Evolutionary conservation across 23 red algal genomes (phyloP).

Genomic region (Cyanidioschyzon merolae): DNA sequence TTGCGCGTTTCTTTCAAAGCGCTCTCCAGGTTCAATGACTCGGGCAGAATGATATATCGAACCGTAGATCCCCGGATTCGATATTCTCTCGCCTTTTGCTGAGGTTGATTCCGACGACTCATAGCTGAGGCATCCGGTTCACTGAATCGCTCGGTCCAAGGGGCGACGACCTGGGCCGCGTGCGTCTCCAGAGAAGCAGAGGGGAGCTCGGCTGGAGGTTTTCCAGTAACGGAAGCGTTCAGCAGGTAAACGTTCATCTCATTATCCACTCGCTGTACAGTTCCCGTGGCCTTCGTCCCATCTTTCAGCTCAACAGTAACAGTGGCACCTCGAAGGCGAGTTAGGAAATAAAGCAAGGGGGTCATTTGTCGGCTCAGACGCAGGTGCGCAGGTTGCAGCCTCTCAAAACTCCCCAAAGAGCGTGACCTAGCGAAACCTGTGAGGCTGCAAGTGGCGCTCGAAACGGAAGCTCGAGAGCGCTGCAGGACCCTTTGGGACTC

Average conservation of each 20-base stretch:
- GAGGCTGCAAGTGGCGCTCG: too few species aligned
- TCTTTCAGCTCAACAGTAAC: slow-evolving; percentile 8
- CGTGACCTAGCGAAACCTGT: too few species aligned
- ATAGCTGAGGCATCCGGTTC: not conserved
- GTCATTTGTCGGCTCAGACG: too few species aligned
- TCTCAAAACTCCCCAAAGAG: too few species aligned
- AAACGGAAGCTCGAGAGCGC: too few species aligned
- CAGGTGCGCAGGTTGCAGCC: too few species aligned
- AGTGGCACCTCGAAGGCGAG: not conserved
- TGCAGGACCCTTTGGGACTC: too few species aligned
- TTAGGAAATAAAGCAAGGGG: not conserved
- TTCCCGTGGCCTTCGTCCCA: not conserved
- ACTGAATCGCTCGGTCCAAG: not conserved
- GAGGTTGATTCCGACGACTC: not conserved
- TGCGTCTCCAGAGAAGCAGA: not conserved
- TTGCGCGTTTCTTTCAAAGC: not conserved
- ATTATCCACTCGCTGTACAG: not conserved
- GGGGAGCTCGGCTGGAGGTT: not conserved
- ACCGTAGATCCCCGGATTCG: not conserved
- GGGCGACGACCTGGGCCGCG: not conserved
- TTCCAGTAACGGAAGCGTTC: not conserved
- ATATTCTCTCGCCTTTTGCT: not conserved
- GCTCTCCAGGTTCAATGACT: not conserved
- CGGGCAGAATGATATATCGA: slow-evolving; percentile 9
- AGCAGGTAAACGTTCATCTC: slow-evolving; percentile 2